Evolutionary conservation across 805 yeast genomes (phyloP), one percentile per base, ranked within the genome.

Genomic region (Yamadazyma laniorum): DNA sequence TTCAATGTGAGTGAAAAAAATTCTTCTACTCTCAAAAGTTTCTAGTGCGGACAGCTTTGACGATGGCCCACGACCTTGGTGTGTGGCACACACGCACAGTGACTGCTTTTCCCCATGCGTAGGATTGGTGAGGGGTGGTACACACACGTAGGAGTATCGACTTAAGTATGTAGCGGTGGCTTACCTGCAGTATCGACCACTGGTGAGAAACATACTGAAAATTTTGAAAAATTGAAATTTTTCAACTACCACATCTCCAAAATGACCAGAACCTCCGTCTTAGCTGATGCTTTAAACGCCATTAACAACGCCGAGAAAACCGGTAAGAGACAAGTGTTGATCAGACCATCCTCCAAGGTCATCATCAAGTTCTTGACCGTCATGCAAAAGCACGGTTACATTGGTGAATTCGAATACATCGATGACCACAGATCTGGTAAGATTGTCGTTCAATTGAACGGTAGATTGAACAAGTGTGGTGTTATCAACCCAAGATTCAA

Each of bases 341-440:
- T 90, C 77, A 86, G 96, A 82, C 97, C 97, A 56, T 88, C 97
- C 39, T 90, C 96, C 68, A 90, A 90, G 85, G 97, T 90, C 63
- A 89, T 90, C 78, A 81, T 90, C 84, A 90, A 88, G 77, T 90
- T 88, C 78, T 80, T 90, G 72, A 79, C 87, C 66, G 97, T 90
- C 61, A 89, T 90, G 86, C 97, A 90, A 80, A 88, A 80, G 77
- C 97, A 90, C 74, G 96, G 96, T 65, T 90, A 90, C 93, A 90
- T 89, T 77, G 96, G 90, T 65, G 97, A 89, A 77, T 89, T 89
- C 72, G 96, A 90, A 80, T 87, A 83, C 83, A 89, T 89, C 61
- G 97, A 89, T 67, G 96, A 89, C 81, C 97, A 89, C 90, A 87
- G 97, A 81, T 86, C 96, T 44, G 97, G 96, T 64, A 89, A 89